phyloP scores from a whole-genome alignment of 2,329 filamentous ascomycete genomes.

The Fusarium palustre region DNA sequence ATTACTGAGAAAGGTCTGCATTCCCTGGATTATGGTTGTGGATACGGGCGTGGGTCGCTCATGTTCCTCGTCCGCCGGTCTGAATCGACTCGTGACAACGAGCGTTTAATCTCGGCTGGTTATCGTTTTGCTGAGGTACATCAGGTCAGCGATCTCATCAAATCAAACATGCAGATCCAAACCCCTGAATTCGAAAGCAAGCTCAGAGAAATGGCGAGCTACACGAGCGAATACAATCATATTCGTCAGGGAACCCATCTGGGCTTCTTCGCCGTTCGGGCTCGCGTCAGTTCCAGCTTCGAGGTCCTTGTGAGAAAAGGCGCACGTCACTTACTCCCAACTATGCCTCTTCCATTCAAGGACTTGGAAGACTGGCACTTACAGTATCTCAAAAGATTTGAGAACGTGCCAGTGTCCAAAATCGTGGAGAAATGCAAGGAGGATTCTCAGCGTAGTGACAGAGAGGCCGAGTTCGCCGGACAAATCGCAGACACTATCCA shows the following conservation, averaged over 20 bases:
- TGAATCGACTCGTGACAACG: conserved; percentile 66
- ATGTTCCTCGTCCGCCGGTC: conserved; percentile 81
- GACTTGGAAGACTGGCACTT: conserved; percentile 67
- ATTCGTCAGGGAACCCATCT: conserved; percentile 67
- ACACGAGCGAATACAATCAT: conserved; percentile 60
- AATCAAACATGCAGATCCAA: conserved; percentile 79
- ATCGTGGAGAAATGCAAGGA: conserved; percentile 52
- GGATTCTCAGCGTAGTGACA: conserved; percentile 48
- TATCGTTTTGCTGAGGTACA: conserved; percentile 80
- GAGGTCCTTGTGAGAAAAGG: conserved; percentile 71
- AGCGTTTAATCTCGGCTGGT: conserved; percentile 75
- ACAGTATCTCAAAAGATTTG: conserved; percentile 64
- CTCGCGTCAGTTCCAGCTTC: conserved; percentile 66
- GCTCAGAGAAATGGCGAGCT: conserved; percentile 73
- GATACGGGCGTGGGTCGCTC: conserved; percentile 78
- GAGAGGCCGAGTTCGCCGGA: conserved; percentile 59
- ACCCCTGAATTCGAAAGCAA: conserved; percentile 69
- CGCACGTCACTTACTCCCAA: conserved; percentile 70
- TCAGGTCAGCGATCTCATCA: conserved; percentile 76
- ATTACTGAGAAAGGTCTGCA: conserved; percentile 57
- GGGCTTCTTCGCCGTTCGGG: conserved; percentile 68
- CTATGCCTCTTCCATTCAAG: conserved; percentile 64
- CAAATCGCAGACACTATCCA: conserved; percentile 59
- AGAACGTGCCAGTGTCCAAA: conserved; percentile 55
- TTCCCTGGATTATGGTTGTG: conserved; percentile 53